phyloP scores from a whole-genome alignment of 495 filamentous ascomycete species.

The Chaetomium tenue region DNA sequence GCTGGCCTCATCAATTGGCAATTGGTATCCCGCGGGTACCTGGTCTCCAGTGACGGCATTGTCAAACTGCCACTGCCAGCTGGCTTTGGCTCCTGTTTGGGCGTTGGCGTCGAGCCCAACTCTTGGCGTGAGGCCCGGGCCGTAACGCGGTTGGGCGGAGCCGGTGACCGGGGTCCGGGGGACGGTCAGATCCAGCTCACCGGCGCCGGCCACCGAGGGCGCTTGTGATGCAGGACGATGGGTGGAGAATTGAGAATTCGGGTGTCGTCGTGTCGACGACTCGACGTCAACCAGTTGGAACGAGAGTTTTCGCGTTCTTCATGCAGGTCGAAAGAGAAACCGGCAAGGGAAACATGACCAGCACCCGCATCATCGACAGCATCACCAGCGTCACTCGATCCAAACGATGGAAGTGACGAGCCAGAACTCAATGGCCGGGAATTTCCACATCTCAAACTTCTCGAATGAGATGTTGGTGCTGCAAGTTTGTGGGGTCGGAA shows the following conservation, averaged over 20 bases:
- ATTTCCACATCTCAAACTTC: neutral
- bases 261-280: too few species aligned
- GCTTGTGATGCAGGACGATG: neutral
- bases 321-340: slow-evolving; percentile 9
- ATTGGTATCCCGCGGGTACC: too few species aligned
- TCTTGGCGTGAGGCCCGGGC: slow-evolving; percentile 29
- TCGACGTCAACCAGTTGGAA: slow-evolving; percentile 4
- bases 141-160: slow-evolving; percentile 25
- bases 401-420: too few species aligned
- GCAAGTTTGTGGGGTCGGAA: slow-evolving; percentile 7
- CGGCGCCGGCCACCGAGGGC: slow-evolving; percentile 18
- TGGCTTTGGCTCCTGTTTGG: slow-evolving; percentile 18
- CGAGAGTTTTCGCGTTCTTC: neutral
- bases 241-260: neutral
- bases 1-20: slow-evolving; percentile 16
- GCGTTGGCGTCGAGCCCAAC: slow-evolving; percentile 24
- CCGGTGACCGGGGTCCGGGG: slow-evolving; percentile 7
- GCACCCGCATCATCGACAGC: neutral
- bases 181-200: slow-evolving; percentile 22
- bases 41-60: too few species aligned
- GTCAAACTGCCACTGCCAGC: neutral
- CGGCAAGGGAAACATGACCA: neutral
- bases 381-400: neutral
- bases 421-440: too few species aligned
- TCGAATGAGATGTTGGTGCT: slow-evolving; percentile 5